Evolutionary conservation across 2,329 filamentous ascomycete species (phyloP), one percentile per base, ranked within the genome.

Genomic region (Hymenoscyphus albidus): DNA sequence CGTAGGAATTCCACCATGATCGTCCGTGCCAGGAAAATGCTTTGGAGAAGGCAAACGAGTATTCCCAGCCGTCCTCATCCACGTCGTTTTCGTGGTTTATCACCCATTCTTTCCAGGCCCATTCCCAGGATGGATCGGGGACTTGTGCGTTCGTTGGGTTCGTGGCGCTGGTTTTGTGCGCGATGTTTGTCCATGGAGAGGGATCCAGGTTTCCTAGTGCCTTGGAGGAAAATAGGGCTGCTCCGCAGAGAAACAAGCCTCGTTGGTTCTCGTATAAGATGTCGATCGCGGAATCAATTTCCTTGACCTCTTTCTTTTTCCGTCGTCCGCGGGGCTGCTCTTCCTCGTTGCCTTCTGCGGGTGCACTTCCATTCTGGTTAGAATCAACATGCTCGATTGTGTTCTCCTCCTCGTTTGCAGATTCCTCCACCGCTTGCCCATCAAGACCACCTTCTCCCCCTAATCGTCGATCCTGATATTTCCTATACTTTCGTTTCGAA

Each of bases 181-280:
- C 84, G 22, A 78, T 78, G 70, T 93, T 97, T 59, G 93, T 92
- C 95, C 95, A 99, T 0, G 93, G 82, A 7, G 90, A 78, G 0
- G 93, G 92, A 74, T 99, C 95, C 59, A 96, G 85, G 66, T 91
- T 90, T 42, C 96, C 87, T 0, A 99, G 83, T 1, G 93, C 94
- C 68, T 88, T 89, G 7, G 87, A 85, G 0, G 93, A 96, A 80
- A 97, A 99, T n/a, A 96, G 83, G 0, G 93, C 88, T 13, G 93
- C 85, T 35, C 95, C 94, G 72, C 94, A 98, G 67, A 96, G 81
- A 74, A 97, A 96, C 48, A 87, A 88, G 12, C 95, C 95, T 64
- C 95, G 86, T 78, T 99, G 91, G 74, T 99, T 99, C 76, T 99
- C 95, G 77, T 96, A 98, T 0, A 99, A 81, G 5, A 98, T 85